Base-by-base conservation (phyloP, 2,329 filamentous ascomycete species). In the Pseudogymnoascus sp. region DNA sequence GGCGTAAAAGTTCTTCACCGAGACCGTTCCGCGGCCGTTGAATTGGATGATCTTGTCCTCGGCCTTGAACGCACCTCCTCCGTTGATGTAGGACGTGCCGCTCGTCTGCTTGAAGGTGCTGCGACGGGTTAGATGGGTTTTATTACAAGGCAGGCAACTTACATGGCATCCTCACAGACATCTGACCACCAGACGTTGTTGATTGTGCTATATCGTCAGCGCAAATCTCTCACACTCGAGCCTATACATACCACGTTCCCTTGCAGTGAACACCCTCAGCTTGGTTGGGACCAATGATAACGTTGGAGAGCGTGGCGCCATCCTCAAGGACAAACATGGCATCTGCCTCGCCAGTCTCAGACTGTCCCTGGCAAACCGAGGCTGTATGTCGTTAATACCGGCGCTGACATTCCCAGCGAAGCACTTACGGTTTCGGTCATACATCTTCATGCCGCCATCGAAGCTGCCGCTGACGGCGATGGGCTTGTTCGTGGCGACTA, bases 311-410 rank as follows among this genome's bases (percentile, higher is more conserved):
- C 20, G 75, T 79, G 35, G 75, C 80, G 28, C 80, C 80, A 60
- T 76, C 72, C 68, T 77, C 73, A 59, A 83, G 72, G 63, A 79
- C 73, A 75, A 82, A 82, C 68, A 82, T 79, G 58, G 80, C 76
- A 59, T 77, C 61, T 9, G 18, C 28, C 36, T 53, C 61, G 59
- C 66, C 66, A 15, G 64, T 67, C 36, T 68, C 66, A 5, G 28
- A 11, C 28, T 53, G 47, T 9, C 6, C 47, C 2, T 30, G 28
- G 14, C 47, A 53, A 35, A 53, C 47, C 47, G 12, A 6, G 9
- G 47, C 47, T 53, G 9, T 14, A 7, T 20, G 15, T 1, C 5
- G 47, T 53, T 35, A 53, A 12, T n/a, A 4, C 3, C 4, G 5
- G 22, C 22, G 22, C 22, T 5, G 22, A 4, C 22, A 25, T 25